phyloP scores from a whole-genome alignment of 2,329 filamentous ascomycete species.

The Pseudogymnoascus sp. region DNA sequence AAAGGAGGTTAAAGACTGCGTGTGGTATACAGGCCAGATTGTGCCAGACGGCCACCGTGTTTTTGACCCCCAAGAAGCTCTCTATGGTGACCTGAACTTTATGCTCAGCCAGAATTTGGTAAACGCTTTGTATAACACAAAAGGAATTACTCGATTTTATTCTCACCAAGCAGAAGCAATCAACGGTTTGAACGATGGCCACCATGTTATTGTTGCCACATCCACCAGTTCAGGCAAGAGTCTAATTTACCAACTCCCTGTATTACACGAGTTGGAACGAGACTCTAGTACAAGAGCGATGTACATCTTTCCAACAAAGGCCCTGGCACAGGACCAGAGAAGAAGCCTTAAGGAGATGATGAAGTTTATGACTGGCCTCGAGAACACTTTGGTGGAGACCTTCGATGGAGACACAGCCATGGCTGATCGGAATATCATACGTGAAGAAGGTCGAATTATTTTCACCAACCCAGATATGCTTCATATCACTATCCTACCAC shows the following conservation, averaged over 20 bases:
- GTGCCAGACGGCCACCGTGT: constrained; percentile 88
- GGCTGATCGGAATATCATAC: constrained; percentile 65
- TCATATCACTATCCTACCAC: constrained; percentile 84
- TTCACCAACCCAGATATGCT: constrained; percentile 99
- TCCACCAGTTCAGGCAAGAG: constrained; percentile 97
- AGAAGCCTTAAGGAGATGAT: constrained; percentile 81
- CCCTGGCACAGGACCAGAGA: constrained; percentile 87
- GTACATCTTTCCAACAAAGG: constrained; percentile 98
- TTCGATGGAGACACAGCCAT: constrained; percentile 94
- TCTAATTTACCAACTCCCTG: constrained; percentile 93
- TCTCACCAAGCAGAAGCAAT: constrained; percentile 90
- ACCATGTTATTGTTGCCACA: constrained; percentile 85
- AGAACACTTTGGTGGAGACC: constrained; percentile 74
- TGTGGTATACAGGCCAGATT: constrained; percentile 89
- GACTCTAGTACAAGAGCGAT: constrained; percentile 73
- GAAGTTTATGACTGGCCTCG: constrained; percentile 67
- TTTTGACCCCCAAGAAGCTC: constrained; percentile 73
- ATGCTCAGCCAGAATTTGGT: constrained; percentile 81
- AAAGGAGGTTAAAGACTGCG: constrained; percentile 66
- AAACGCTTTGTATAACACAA: constrained; percentile 92
- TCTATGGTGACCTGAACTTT: constrained; percentile 79
- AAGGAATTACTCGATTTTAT: constrained; percentile 77
- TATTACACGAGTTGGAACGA: constrained; percentile 75
- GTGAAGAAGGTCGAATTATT: constrained; percentile 83
- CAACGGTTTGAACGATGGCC: constrained; percentile 72